Evolutionary conservation across 2,329 filamentous ascomycete genomes (phyloP).

Genomic region (Venturia carpophila): DNA sequence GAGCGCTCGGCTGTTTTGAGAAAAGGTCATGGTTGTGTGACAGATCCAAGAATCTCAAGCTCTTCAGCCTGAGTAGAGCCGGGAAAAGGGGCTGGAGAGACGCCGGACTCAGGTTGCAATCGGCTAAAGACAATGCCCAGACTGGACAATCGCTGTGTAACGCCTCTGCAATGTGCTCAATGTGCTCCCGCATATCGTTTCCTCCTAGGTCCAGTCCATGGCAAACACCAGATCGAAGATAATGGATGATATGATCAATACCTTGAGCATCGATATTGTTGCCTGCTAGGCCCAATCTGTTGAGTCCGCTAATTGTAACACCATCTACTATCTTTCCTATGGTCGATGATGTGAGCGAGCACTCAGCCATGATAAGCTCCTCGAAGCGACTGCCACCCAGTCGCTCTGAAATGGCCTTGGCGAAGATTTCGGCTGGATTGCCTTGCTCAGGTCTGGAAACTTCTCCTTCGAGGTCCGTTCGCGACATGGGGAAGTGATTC

Average conservation of each 20-base stretch:
- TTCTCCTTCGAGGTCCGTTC: constrained; percentile 19
- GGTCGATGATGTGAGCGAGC: constrained; percentile 61
- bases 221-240: constrained; percentile 67
- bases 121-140: constrained; percentile 77
- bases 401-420: constrained; percentile 68
- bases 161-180: constrained; percentile 43
- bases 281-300: constrained; percentile 72
- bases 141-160: constrained; percentile 48
- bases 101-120: constrained; percentile 69
- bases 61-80: constrained; percentile 57
- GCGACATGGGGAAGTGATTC: constrained; percentile 61
- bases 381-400: constrained; percentile 69
- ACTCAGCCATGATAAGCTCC: constrained; percentile 75
- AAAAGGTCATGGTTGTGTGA: constrained; percentile 84
- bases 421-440: constrained; percentile 59
- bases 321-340: constrained; percentile 74
- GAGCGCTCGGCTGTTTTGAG: constrained; percentile 61
- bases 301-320: constrained; percentile 67
- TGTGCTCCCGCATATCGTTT: constrained; percentile 56
- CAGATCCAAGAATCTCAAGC: constrained; percentile 82
- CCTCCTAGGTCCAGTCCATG: constrained; percentile 84
- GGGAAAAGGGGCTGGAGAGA: constrained; percentile 70
- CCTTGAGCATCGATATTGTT: constrained; percentile 70
- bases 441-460: constrained; percentile 23
- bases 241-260: constrained; percentile 66